Conservation (phyloP, 768 basidiomycete species). For the Suillus alpinus region DNA sequence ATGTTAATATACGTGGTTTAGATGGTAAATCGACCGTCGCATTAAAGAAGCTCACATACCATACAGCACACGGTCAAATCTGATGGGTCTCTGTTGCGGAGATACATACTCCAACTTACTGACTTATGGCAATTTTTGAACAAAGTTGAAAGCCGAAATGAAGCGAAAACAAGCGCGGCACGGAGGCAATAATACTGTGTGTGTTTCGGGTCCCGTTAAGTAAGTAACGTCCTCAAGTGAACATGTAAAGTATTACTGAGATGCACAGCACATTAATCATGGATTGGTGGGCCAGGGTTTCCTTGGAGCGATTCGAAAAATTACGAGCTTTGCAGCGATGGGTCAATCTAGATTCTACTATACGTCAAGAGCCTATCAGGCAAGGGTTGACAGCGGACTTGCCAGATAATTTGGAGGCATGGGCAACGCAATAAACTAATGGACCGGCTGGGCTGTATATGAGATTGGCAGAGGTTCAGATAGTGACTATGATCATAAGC, state of each 20-base stretch:
- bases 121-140: background rate
- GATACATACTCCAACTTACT: background rate
- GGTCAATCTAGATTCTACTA: background rate
- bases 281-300: background rate
- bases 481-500: no score
- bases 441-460: no score
- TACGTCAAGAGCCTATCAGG: background rate
- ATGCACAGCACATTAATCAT: background rate
- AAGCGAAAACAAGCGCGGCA: conserved; percentile 2
- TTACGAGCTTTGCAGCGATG: no score
- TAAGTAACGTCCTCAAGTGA: background rate
- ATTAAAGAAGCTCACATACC: background rate
- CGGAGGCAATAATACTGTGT: background rate
- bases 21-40: background rate
- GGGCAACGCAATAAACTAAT: no score
- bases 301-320: background rate
- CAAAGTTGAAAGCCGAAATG: conserved; percentile 1
- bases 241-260: background rate
- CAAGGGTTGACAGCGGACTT: background rate
- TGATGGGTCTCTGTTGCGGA: background rate
- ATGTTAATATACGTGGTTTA: background rate
- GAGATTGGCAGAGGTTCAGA: no score
- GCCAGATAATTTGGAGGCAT: background rate
- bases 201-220: background rate
- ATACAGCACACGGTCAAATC: background rate